Conservation (phyloP, 2,329 filamentous ascomycete genomes). For the Alternaria sp. region DNA sequence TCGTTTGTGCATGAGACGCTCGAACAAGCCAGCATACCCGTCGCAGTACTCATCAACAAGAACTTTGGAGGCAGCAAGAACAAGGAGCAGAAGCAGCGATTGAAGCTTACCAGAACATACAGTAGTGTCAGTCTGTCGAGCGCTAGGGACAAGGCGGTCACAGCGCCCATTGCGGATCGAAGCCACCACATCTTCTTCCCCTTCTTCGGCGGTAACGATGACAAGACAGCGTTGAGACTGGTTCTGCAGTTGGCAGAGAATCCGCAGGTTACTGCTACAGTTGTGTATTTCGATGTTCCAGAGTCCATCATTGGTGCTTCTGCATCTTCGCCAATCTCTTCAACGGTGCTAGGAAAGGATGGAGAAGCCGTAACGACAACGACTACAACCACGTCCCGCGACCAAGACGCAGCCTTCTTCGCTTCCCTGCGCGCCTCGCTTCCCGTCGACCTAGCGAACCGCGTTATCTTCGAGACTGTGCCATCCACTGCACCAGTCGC, state of each 20-base stretch:
- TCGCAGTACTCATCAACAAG: conserved; percentile 82
- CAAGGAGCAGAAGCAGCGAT: conserved; percentile 32
- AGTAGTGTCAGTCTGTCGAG: conserved; percentile 59
- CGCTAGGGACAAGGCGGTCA: conserved; percentile 63
- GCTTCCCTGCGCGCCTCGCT: conserved; percentile 65
- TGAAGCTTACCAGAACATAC: conserved; percentile 37
- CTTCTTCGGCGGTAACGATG: conserved; percentile 85
- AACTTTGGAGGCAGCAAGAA: conserved; percentile 64
- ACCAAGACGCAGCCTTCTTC: conserved; percentile 65
- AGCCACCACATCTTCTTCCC: conserved; percentile 87
- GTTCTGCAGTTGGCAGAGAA: conserved; percentile 86
- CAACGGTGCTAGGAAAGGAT: conserved; percentile 23
- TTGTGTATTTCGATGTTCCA: conserved; percentile 66
- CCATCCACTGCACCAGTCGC: conserved; percentile 43
- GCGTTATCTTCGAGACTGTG: conserved; percentile 67
- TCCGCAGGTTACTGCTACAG: conserved; percentile 77
- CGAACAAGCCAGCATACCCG: conserved; percentile 68
- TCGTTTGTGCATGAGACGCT: conserved; percentile 77
- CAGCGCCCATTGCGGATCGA: conserved; percentile 68
- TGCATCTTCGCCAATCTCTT: conserved; percentile 10
- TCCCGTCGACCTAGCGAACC: conserved; percentile 57
- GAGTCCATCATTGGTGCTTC: conserved; percentile 27
- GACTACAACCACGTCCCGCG: conserved; percentile 28
- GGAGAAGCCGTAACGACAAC: conserved; percentile 18
- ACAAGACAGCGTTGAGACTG: conserved; percentile 78